Conservation (phyloP, 352 stramenopile genomes). For the Globisporangium rhizosaccharum region DNA sequence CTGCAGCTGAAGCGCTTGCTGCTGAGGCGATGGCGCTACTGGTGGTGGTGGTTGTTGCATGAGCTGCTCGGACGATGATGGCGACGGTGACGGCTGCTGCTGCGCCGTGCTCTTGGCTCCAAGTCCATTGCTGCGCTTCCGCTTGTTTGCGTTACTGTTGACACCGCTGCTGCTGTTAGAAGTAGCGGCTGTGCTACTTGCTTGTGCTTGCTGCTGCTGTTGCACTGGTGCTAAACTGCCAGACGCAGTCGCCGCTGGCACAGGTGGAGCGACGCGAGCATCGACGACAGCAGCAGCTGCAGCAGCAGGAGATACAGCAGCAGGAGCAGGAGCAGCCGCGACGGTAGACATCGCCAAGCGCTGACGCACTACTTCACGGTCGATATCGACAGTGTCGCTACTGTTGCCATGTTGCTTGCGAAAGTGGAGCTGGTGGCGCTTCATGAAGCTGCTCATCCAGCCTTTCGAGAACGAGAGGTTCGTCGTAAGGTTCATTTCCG, state of each 20-base stretch:
- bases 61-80: not conserved
- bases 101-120: not conserved
- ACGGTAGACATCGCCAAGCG: not conserved
- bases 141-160: not conserved
- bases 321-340: too few relatives aligned
- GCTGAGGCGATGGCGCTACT: not conserved
- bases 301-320: not conserved
- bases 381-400: slow-evolving; percentile 2
- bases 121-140: slow-evolving; percentile 1
- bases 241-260: not conserved
- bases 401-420: slow-evolving; percentile 15
- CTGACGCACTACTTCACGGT: slow-evolving; percentile 13
- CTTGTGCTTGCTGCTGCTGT: not conserved
- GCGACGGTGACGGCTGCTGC: not conserved
- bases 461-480: slow-evolving; percentile 54
- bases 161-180: too few relatives aligned
- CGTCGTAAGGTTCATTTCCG: slow-evolving; percentile 30
- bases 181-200: not conserved
- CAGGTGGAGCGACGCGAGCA: not conserved
- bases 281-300: not conserved
- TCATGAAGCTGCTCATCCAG: slow-evolving; percentile 59
- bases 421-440: slow-evolving; percentile 42
- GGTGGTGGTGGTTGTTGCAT: not conserved
- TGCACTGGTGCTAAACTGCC: not conserved
- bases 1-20: not conserved